These are phyloP conservation scores for Lathyrus oleraceus DNA, from an alignment of 306 rosid genomes.

Conservation along the genomic window DNA sequence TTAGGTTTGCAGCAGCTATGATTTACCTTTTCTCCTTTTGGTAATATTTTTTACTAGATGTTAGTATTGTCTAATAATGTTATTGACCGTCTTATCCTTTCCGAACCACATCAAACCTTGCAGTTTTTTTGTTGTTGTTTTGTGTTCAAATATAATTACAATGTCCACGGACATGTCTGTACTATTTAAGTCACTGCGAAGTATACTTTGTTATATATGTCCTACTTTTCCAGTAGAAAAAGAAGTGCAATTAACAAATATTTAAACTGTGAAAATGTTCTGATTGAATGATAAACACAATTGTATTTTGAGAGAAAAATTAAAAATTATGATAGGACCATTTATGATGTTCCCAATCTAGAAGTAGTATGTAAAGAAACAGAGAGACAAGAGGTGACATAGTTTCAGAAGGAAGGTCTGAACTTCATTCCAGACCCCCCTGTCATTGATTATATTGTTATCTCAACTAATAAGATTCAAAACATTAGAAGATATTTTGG, in stretches of 20 bases:
- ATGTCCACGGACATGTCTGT: neutral
- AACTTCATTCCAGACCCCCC: neutral
- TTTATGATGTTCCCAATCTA: neutral
- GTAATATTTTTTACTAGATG: constrained; percentile 5
- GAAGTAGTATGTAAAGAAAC: neutral
- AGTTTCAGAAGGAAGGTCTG: constrained; percentile 12
- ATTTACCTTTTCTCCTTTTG: constrained; percentile 3
- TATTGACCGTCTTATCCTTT: constrained; percentile 4
- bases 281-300: constrained; percentile 31
- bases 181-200: constrained; percentile 7
- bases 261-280: neutral
- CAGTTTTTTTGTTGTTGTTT: neutral
- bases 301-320: constrained; percentile 11
- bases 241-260: neutral
- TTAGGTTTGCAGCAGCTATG: neutral
- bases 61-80: constrained; percentile 6
- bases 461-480: neutral
- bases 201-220: constrained; percentile 14
- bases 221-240: constrained; percentile 17
- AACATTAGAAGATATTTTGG: constrained; percentile 1
- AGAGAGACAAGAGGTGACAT: neutral
- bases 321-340: constrained; percentile 1
- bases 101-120: neutral
- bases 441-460: neutral
- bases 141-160: neutral